Conservation (phyloP, 331 rosid species). For the Erythrophleum ivorense region DNA sequence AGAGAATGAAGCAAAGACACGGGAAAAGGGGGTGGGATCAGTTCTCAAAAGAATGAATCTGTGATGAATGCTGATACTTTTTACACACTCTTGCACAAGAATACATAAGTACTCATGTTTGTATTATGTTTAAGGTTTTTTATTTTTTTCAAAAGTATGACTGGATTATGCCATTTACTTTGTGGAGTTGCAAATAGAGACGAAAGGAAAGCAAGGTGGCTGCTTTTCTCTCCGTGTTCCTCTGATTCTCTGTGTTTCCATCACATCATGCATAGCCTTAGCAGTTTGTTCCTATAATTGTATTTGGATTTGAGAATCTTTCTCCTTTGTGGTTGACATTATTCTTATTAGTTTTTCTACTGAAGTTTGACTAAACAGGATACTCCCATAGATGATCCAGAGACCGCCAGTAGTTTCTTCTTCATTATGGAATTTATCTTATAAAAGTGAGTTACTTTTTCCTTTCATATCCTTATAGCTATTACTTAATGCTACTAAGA, state of each 20-base stretch:
- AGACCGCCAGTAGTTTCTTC: slow-evolving; percentile 43
- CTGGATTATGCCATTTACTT: not conserved
- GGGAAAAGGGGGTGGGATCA: not conserved
- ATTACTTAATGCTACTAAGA: not conserved
- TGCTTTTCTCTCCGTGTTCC: not conserved
- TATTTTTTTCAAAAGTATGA: not conserved
- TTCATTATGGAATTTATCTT: slow-evolving; percentile 44
- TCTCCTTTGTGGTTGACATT: not conserved
- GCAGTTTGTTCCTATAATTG: not conserved
- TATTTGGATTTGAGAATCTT: not conserved
- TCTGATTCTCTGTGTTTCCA: not conserved
- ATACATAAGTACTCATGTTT: not conserved
- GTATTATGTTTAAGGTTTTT: not conserved
- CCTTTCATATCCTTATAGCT: not conserved
- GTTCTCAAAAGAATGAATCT: not conserved
- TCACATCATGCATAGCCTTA: not conserved
- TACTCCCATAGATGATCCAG: slow-evolving; percentile 44
- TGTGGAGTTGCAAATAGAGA: not conserved
- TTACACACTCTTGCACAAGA: not conserved
- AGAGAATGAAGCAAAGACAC: not conserved
- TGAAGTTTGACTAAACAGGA: not conserved
- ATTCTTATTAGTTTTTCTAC: not conserved
- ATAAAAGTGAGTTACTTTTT: slow-evolving; percentile 42
- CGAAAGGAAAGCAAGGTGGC: not conserved
- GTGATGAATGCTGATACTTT: not conserved